Conservation (phyloP, 2,329 filamentous ascomycete genomes). For the Lachnellula hyalina region DNA sequence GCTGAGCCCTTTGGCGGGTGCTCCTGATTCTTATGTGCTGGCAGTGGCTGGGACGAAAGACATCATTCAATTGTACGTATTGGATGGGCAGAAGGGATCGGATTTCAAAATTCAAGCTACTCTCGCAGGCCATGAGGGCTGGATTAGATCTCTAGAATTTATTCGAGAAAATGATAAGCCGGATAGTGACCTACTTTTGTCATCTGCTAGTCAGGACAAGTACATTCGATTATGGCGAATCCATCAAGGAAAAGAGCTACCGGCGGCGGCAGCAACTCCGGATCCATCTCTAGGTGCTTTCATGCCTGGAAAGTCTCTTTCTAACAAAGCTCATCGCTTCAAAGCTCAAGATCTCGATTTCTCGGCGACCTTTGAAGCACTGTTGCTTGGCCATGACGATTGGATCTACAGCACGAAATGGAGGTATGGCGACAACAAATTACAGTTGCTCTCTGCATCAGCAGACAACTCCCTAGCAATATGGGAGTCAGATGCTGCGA, state of each 20-base stretch:
- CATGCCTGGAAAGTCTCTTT: conserved; percentile 64
- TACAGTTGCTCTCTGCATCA: conserved; percentile 80
- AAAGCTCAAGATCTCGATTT: conserved; percentile 56
- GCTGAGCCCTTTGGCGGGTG: conserved; percentile 52
- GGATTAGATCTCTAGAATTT: conserved; percentile 85
- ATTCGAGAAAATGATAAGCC: conserved; percentile 51
- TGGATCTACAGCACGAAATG: conserved; percentile 83
- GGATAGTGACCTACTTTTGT: conserved; percentile 68
- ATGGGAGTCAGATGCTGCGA: conserved; percentile 79
- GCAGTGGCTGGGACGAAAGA: conserved; percentile 83
- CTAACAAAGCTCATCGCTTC: conserved; percentile 84
- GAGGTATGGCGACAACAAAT: conserved; percentile 35
- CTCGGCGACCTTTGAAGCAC: conserved; percentile 85
- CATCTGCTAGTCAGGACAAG: conserved; percentile 95
- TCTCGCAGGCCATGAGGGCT: conserved; percentile 86
- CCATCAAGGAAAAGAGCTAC: conserved; percentile 62
- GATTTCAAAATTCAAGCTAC: conserved; percentile 70
- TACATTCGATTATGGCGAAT: conserved; percentile 93
- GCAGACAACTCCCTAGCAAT: conserved; percentile 93
- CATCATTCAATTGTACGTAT: conserved; percentile 73
- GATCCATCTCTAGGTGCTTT: conserved; percentile 55
- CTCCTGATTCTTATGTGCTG: conserved; percentile 54
- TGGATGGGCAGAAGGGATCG: conserved; percentile 36
- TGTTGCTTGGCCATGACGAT: conserved; percentile 92
- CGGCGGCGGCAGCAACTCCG: conserved; percentile 48